Percentiles rank a stretch among this genome's conserved stretches.
These are phyloP conservation scores for Penicillium herquei DNA, from an alignment of 495 filamentous ascomycete genomes.

Conservation along the genomic window DNA sequence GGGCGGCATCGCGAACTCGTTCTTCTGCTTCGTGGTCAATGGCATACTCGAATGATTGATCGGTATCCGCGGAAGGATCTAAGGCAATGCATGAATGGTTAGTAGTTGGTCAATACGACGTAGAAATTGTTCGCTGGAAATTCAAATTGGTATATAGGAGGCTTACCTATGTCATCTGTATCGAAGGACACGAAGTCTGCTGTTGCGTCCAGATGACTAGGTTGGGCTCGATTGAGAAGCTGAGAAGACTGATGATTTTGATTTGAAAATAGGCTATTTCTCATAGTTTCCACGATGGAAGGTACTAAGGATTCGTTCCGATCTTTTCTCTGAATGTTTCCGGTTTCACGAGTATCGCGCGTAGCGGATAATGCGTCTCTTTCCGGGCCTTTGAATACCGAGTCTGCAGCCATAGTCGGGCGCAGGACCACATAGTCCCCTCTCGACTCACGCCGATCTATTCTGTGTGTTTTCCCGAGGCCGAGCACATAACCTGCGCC, in stretches of 20 bases:
- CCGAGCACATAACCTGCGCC: conserved; percentile 63
- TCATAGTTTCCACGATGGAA: too few species aligned
- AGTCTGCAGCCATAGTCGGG: not conserved
- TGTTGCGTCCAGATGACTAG: not conserved
- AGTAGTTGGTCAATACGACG: not conserved
- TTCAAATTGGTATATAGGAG: not conserved
- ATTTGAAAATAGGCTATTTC: not conserved
- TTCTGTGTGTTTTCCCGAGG: conserved; percentile 39
- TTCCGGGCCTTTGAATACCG: not conserved
- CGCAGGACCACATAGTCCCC: conserved; percentile 47
- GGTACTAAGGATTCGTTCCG: too few species aligned
- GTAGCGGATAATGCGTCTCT: too few species aligned
- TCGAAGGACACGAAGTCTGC: not conserved
- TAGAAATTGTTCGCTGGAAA: not conserved
- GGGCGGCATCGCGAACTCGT: conserved; percentile 51
- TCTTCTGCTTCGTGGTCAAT: conserved; percentile 38
- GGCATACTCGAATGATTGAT: not conserved
- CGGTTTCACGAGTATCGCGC: too few species aligned
- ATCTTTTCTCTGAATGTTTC: too few species aligned
- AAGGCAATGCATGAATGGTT: not conserved
- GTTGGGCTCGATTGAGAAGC: too few species aligned
- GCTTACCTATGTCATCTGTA: conserved; percentile 1
- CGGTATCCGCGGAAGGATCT: not conserved
- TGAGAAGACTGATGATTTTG: not conserved
- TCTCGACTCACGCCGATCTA: conserved; percentile 51